phyloP scores from a whole-genome alignment of 2,329 filamentous ascomycete genomes.

The Alternaria tenuissima region DNA sequence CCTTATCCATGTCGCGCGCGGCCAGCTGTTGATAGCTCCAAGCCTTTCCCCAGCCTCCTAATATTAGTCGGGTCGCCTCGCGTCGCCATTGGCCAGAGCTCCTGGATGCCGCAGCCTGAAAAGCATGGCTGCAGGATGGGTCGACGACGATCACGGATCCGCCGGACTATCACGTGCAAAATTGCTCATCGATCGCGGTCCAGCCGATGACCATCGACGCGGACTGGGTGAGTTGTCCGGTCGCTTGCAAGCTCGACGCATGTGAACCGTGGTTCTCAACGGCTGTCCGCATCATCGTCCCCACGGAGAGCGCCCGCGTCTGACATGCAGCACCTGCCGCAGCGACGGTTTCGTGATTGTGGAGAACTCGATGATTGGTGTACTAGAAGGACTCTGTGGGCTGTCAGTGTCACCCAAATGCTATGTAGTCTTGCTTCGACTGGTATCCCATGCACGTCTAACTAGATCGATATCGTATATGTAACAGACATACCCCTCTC shows the following conservation, averaged over 20 bases:
- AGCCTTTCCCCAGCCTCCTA: slow-evolving; percentile 37
- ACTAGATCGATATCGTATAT: background rate
- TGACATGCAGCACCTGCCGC: slow-evolving; percentile 28
- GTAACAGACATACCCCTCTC: background rate
- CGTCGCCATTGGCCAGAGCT: slow-evolving; percentile 31
- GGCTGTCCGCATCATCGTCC: slow-evolving; percentile 14
- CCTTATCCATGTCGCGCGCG: slow-evolving; percentile 26
- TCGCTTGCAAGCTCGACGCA: background rate
- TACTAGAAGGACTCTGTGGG: background rate
- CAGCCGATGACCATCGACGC: slow-evolving; percentile 1
- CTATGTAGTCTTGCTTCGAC: background rate
- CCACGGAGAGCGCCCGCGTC: slow-evolving; percentile 13
- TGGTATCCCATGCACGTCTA: background rate
- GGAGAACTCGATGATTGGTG: slow-evolving; percentile 6
- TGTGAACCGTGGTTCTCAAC: slow-evolving; percentile 22
- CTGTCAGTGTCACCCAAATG: slow-evolving; percentile 1
- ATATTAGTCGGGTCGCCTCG: slow-evolving; percentile 26
- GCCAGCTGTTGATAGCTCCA: slow-evolving; percentile 25
- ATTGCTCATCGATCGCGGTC: slow-evolving; percentile 8
- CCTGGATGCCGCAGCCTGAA: slow-evolving; percentile 18
- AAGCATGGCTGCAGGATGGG: slow-evolving; percentile 20
- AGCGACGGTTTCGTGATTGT: slow-evolving; percentile 12
- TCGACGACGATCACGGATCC: slow-evolving; percentile 1
- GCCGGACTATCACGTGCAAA: slow-evolving; percentile 25
- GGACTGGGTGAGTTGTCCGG: background rate